A percentile compares a stretch with the other conserved stretches of the same genome.
These are phyloP conservation scores for Suhomyces faveliae DNA, from an alignment of 805 yeast genomes.

Conservation along the genomic window DNA sequence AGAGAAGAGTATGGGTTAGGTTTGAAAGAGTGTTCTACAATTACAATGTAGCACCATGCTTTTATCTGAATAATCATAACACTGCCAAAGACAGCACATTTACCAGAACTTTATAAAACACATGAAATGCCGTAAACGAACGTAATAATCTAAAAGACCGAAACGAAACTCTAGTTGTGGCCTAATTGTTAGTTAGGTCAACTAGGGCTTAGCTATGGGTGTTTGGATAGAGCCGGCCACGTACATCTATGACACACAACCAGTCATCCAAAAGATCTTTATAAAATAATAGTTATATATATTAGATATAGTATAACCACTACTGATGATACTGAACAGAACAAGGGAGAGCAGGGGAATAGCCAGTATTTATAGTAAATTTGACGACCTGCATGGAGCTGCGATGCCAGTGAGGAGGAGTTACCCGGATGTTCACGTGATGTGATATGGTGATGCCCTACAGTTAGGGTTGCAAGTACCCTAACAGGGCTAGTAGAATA, in stretches of 20 bases:
- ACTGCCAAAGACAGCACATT: conserved; percentile 11
- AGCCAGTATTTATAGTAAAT: conserved; percentile 26
- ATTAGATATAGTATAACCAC: conserved; percentile 77
- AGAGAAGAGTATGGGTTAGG: neutral
- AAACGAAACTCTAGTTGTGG: conserved; percentile 73
- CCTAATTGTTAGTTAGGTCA: conserved; percentile 75
- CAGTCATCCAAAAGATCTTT: conserved; percentile 45
- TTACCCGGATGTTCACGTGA: conserved; percentile 11
- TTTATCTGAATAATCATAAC: conserved; percentile 41
- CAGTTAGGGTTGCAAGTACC: neutral
- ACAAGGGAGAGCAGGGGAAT: conserved; percentile 30
- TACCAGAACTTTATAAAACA: conserved; percentile 35
- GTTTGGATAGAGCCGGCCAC: conserved; percentile 8
- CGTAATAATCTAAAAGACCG: conserved; percentile 63
- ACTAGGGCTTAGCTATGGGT: conserved; percentile 59
- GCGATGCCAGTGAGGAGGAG: neutral
- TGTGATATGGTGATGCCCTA: neutral
- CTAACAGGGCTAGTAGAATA: neutral
- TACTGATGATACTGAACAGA: conserved; percentile 59
- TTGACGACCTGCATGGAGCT: conserved; percentile 7
- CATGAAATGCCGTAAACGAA: conserved; percentile 27
- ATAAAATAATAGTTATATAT: conserved; percentile 54
- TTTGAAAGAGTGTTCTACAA: conserved; percentile 6
- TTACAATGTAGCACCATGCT: conserved; percentile 51
- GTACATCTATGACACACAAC: conserved; percentile 21